Percentiles rank a stretch among this genome's conserved stretches.
These are phyloP conservation scores for Raphanus raphanistrum DNA, from an alignment of 345 rosid genomes.

Conservation along the genomic window DNA sequence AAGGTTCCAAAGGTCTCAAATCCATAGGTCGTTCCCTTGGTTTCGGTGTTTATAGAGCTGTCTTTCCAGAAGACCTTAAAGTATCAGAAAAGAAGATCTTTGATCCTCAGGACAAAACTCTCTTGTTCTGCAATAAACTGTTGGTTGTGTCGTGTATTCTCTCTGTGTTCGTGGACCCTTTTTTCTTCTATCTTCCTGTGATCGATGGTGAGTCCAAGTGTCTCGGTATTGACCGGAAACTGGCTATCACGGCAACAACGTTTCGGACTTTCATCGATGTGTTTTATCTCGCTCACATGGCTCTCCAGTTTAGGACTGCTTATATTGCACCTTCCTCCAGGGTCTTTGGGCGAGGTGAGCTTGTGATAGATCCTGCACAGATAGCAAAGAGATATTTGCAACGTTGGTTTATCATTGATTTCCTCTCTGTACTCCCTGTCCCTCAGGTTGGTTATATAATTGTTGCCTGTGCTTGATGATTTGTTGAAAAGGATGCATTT, in stretches of 20 bases:
- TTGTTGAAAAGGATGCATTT: no score
- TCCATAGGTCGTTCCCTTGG: conserved; percentile 93
- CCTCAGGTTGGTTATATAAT: conserved; percentile 68
- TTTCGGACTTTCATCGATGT: conserved; percentile 70
- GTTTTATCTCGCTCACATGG: conserved; percentile 88
- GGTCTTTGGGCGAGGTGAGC: conserved; percentile 95
- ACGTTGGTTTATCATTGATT: conserved; percentile 70
- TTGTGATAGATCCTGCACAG: conserved; percentile 82
- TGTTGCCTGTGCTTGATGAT: no score
- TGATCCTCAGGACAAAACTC: conserved; percentile 92
- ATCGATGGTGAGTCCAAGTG: conserved; percentile 50
- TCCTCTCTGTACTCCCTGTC: conserved; percentile 77
- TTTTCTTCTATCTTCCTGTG: conserved; percentile 89
- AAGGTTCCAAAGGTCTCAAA: conserved; percentile 86
- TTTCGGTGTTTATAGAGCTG: conserved; percentile 88
- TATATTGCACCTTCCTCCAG: conserved; percentile 95
- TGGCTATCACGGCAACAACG: conserved; percentile 71
- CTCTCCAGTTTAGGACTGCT: conserved; percentile 91
- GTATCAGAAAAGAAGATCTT: conserved; percentile 80
- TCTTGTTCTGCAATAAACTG: conserved; percentile 69
- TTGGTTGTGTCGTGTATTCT: conserved; percentile 75
- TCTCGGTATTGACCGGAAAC: conserved; percentile 67
- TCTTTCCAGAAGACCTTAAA: conserved; percentile 95
- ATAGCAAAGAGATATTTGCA: conserved; percentile 86
- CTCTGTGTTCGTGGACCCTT: conserved; percentile 85